phyloP scores from a whole-genome alignment of 495 filamentous ascomycete genomes.

The Aspergillus indologenus region DNA sequence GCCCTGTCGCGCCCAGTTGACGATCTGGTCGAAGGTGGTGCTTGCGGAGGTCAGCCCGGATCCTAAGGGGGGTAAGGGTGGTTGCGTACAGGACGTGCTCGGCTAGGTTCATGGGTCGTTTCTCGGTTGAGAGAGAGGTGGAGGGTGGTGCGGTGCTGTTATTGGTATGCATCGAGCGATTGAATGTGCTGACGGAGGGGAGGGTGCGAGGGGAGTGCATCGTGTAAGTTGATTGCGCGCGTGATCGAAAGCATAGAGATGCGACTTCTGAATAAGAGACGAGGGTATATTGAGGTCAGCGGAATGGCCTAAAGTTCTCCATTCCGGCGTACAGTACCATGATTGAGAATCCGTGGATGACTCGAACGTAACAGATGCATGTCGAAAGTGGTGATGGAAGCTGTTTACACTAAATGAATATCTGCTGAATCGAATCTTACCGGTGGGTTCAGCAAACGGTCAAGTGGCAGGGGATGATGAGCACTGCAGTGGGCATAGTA shows the following conservation, averaged over 20 bases:
- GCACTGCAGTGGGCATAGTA: neutral
- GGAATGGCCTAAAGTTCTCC: neutral
- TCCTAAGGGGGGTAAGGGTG: neutral
- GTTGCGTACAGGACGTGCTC: conserved; percentile 6
- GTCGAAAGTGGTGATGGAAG: neutral
- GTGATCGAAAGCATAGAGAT: neutral
- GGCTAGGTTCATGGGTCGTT: neutral
- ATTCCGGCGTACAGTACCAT: neutral
- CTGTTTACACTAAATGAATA: neutral
- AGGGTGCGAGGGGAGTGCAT: neutral
- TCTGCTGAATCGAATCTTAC: no score
- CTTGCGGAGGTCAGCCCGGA: conserved; percentile 1
- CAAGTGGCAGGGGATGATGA: no score
- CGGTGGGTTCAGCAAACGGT: no score
- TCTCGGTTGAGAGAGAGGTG: neutral
- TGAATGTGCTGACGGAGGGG: neutral
- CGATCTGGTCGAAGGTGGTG: conserved; percentile 9
- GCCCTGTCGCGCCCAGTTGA: conserved; percentile 51
- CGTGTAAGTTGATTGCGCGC: neutral
- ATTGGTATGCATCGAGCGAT: no score
- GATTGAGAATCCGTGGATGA: neutral
- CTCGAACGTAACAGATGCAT: neutral
- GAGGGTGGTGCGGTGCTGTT: neutral
- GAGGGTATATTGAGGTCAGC: neutral
- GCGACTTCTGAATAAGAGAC: neutral